Base-by-base conservation (phyloP, 331 rosid species). In the Malus hybrid region DNA sequence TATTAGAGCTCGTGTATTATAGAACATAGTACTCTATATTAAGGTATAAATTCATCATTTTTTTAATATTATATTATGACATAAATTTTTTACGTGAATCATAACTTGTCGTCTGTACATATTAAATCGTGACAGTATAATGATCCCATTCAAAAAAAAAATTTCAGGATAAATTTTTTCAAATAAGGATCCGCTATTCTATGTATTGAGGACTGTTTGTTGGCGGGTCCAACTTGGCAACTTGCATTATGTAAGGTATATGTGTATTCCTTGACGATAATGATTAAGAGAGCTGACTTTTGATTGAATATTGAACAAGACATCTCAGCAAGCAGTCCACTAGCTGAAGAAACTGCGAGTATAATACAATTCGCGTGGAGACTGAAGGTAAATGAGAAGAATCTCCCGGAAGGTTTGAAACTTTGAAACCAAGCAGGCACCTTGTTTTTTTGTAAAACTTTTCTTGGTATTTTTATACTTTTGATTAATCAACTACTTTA, bases 251-350 rank as follows among this genome's bases (percentile, higher is more conserved):
- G 57, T 52, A 52, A 52, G 57, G 57, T 52, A 6, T 56, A 56
- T 56, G 10, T 53, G 20, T 20, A 15, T 13, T 55, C 19, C 15
- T 30, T 70, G 3, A 11, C 7, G 15, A 29, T 5, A 28, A 26
- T 44, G 61, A 50, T 70, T 24, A 4, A 62, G 66, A 3, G 66
- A 29, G 20, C 14, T 12, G 20, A 29, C 36, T 3, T 29, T 30
- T 10, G 20, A 15, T 28, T 63, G 39, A 63, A 63, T 29, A 63
- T 26, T 62, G 66, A 24, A 9, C 22, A 4, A 15, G 44, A 32
- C 63, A 32, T 70, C 63, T 58, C 48, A 70, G 46, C 63, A 70
- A 70, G 7, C 64, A 53, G 64, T 70, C 63, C 74, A 70, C 63
- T 52, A 9, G 62, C 22, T 20, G 55, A 48, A 48, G 55, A 16